A percentile compares a stretch with the other conserved stretches of the same genome.
phyloP scores from a whole-genome alignment of 1,284 basidiomycete genomes.

The Fistulina hepatica region DNA sequence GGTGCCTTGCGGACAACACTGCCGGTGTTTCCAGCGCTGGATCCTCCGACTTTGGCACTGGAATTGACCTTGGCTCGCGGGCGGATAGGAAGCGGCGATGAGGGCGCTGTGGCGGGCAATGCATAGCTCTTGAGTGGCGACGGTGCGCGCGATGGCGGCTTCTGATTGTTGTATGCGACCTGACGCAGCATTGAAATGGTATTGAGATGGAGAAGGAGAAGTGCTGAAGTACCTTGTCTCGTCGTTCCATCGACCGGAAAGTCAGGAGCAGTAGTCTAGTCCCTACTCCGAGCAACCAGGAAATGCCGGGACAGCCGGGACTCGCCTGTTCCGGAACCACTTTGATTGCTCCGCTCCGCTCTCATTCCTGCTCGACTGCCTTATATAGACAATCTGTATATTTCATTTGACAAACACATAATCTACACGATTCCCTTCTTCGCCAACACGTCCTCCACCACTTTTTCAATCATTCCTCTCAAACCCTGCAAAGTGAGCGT shows the following conservation, averaged over 20 bases:
- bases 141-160: slow-evolving; percentile 26
- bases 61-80: slow-evolving; percentile 54
- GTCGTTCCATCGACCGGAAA: neutral
- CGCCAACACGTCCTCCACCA: slow-evolving; percentile 57
- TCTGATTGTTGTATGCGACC: slow-evolving; percentile 11
- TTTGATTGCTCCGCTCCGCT: slow-evolving; percentile 1
- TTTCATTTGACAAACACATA: slow-evolving; percentile 5
- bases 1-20: slow-evolving; percentile 19
- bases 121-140: slow-evolving; percentile 41
- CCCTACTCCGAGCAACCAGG: too few relatives aligned
- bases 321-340: too few relatives aligned
- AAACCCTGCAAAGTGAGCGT: too few relatives aligned
- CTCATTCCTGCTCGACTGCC: too few relatives aligned
- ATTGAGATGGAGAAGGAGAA: neutral
- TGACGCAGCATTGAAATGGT: too few relatives aligned
- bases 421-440: slow-evolving; percentile 32
- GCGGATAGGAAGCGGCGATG: slow-evolving; percentile 27
- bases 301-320: too few relatives aligned
- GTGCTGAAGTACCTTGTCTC: neutral
- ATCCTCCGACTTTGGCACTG: slow-evolving; percentile 29
- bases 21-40: slow-evolving; percentile 33
- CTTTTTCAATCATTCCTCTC: slow-evolving; percentile 53
- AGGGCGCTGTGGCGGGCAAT: slow-evolving; percentile 25
- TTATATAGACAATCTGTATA: slow-evolving; percentile 5
- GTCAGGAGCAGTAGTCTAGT: too few relatives aligned